Percentiles rank a stretch among this genome's conserved stretches.
Evolutionary conservation across 78 protist genomes (phyloP).

Genomic region (Chrysochromulina tobinii): DNA sequence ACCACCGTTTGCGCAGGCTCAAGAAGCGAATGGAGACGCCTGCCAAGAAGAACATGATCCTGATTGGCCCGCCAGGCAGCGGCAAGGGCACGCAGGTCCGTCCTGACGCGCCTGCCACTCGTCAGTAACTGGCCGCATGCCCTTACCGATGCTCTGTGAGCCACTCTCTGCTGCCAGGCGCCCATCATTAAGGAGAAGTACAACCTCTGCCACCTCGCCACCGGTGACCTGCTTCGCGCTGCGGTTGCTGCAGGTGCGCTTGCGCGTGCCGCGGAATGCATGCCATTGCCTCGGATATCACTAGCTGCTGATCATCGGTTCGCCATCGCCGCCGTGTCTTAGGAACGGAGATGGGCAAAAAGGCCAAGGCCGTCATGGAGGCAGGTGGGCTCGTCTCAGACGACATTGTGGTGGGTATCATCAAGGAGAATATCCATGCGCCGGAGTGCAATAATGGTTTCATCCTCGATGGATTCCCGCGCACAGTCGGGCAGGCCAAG

Average conservation of each 20-base stretch:
- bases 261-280: background rate
- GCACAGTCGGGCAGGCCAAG: constrained; percentile 94
- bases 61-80: constrained; percentile 29
- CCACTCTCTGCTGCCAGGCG: constrained; percentile 60
- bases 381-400: constrained; percentile 77
- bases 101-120: background rate
- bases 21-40: background rate
- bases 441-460: constrained; percentile 88
- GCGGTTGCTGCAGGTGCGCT: constrained; percentile 83
- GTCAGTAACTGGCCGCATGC: no score
- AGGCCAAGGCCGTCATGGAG: constrained; percentile 91
- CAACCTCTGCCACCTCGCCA: constrained; percentile 88
- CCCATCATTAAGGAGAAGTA: constrained; percentile 44
- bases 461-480: constrained; percentile 97
- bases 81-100: constrained; percentile 13
- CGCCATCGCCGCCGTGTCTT: background rate
- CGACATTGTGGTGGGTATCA: constrained; percentile 68
- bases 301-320: background rate
- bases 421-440: constrained; percentile 70
- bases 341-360: constrained; percentile 48
- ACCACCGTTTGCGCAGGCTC: background rate
- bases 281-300: background rate
- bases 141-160: background rate
- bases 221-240: constrained; percentile 96
- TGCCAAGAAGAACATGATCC: background rate